Percentiles rank a stretch among this genome's conserved stretches.
These are phyloP conservation scores for Xylaria sp. DNA, from an alignment of 2,329 filamentous ascomycete genomes.

Conservation along the genomic window DNA sequence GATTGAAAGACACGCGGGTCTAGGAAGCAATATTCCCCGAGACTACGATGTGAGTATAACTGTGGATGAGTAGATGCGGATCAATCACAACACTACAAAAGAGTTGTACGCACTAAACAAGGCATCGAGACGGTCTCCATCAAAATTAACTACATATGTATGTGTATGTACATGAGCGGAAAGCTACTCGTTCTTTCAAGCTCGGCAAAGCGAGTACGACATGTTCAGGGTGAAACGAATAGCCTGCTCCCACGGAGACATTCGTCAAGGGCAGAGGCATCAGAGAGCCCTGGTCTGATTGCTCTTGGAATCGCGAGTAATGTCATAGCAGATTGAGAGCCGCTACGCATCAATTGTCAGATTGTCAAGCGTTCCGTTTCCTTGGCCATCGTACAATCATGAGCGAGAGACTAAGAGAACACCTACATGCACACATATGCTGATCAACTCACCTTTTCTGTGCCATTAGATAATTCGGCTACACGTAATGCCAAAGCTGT, in stretches of 20 bases:
- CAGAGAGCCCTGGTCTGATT: slow-evolving; percentile 64
- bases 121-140: not conserved
- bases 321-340: slow-evolving; percentile 59
- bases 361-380: slow-evolving; percentile 50
- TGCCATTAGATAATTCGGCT: not conserved
- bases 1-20: too few relatives aligned
- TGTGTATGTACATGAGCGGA: slow-evolving; percentile 6
- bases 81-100: not conserved
- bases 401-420: too few relatives aligned
- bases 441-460: slow-evolving; percentile 11
- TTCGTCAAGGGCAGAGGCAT: slow-evolving; percentile 49
- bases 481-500: not conserved
- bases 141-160: slow-evolving; percentile 3
- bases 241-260: slow-evolving; percentile 53
- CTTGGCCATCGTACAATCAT: not conserved
- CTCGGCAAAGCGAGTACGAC: not conserved
- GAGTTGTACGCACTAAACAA: not conserved
- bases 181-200: not conserved
- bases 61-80: not conserved
- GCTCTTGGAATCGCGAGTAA: slow-evolving; percentile 62
- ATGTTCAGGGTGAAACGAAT: slow-evolving; percentile 71
- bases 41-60: not conserved
- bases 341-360: slow-evolving; percentile 61
- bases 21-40: too few relatives aligned
- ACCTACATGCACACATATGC: not conserved